Percentiles rank a stretch among this genome's conserved stretches.
phyloP scores from a whole-genome alignment of 2,329 filamentous ascomycete species.

The Colletotrichum tanaceti region DNA sequence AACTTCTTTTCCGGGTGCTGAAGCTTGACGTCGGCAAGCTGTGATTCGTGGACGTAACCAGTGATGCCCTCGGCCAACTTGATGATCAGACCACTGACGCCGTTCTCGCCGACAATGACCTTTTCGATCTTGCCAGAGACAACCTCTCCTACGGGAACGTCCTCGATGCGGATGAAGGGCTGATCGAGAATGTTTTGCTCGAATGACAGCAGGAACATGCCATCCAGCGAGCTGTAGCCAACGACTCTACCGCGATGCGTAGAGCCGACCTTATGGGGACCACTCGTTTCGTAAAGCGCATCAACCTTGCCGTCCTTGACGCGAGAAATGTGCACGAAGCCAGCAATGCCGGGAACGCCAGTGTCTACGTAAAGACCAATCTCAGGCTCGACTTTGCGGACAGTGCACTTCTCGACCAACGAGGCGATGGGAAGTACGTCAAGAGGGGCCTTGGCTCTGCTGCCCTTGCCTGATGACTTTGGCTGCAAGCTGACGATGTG shows the following conservation, averaged over 20 bases:
- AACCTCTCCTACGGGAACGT: conserved; percentile 83
- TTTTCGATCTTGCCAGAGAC: conserved; percentile 88
- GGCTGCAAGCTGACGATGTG: conserved; percentile 77
- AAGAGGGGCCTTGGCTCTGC: conserved; percentile 60
- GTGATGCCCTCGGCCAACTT: conserved; percentile 87
- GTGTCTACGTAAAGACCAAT: conserved; percentile 85
- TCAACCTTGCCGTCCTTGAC: conserved; percentile 93
- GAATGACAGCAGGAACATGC: conserved; percentile 85
- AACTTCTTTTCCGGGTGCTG: conserved; percentile 98
- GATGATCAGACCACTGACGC: conserved; percentile 83
- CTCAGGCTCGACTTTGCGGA: conserved; percentile 81
- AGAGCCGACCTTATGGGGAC: conserved; percentile 81
- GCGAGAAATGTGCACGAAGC: conserved; percentile 94
- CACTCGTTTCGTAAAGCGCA: conserved; percentile 78
- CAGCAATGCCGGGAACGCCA: conserved; percentile 72
- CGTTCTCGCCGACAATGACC: conserved; percentile 80
- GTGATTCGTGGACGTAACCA: conserved; percentile 88
- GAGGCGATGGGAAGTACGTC: conserved; percentile 77
- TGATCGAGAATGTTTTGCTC: conserved; percentile 86
- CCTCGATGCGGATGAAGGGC: conserved; percentile 89
- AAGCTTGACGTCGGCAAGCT: conserved; percentile 87
- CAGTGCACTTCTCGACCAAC: conserved; percentile 79
- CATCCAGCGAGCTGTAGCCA: conserved; percentile 88
- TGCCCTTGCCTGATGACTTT: conserved; percentile 57
- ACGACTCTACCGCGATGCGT: conserved; percentile 84